Evolutionary conservation across 2,329 filamentous ascomycete genomes (phyloP), one percentile per base, ranked within the genome.

Genomic region (Hypoxylon sp.): DNA sequence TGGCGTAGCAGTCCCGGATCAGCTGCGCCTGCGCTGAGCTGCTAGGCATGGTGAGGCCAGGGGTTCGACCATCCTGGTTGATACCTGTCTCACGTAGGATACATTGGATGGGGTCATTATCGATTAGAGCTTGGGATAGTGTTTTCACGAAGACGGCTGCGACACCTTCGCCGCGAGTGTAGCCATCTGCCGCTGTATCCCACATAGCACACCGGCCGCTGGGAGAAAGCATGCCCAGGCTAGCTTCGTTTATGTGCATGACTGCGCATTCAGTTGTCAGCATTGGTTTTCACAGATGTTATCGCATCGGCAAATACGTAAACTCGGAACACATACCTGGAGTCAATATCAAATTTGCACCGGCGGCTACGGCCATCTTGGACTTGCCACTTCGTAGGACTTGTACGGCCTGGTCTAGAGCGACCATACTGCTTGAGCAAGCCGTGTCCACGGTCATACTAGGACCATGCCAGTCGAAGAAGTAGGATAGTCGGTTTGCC

Each of bases 401-500:
- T 23, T 75, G 73, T 13, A 76, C 73, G 17, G 75, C 78, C 28
- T 73, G 71, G 51, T 80, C 77, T 10, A 79, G 19, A 3, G 77
- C 77, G 36, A 77, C 70, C 28, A 84, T 66, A 48, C 76, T 79
- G 1, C 79, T 79, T 0, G 81, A 83, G 57, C 82, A 84, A 4
- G 82, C 82, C 0, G 82, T 84, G 46, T 84, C 81, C 4, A 84
- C 75, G 0, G 80, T 81, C 69, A 82, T 77, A 0, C 75, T 79
- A 0, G 82, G 79, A 0, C 82, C 79, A 11, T 76, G 71, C 73
- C 76, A 76, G 65, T 79, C 74, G 65, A 80, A 81, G 59, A 80
- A 81, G 53, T 73, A 65, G 2, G 72, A 70, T 4, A 73, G 32
- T 3, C 70, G 60, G 14, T 71, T 71, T 7, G 68, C 75, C 6